Evolutionary conservation across 139 green algal genomes (phyloP), one percentile per base, ranked within the genome.

Genomic region (Coelastrella sp.): DNA sequence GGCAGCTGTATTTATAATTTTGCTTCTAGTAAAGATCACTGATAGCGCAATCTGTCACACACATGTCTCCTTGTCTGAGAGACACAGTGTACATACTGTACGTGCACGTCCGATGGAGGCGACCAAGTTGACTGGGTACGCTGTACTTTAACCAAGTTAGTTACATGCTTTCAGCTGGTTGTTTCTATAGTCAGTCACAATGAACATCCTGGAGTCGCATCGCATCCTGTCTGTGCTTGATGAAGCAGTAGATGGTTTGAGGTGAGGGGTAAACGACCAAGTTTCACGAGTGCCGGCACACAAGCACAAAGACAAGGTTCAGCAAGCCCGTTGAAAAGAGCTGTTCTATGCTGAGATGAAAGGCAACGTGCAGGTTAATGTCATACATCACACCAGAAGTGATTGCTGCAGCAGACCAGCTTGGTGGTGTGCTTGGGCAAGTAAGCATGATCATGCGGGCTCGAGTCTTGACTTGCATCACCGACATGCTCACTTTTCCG

Each of bases 201-300:
- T 86, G 75, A 86, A 88, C 23, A 88, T 64, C 21, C 4, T 85
- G 15, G 84, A 88, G 43, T 51, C 84, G 5, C 34, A 48, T 4
- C 35, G 84, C 6, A 62, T 86, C n/a, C 75, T 88, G 63, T n/a
- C 76, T 40, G 75, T 88, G 4, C 60, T 88, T 8, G 75, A 88
- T 57, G 84, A 88, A 3, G 43, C 62, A 9, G n/a, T 75, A 15
- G 76, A 88, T 23, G 40, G 75, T 25, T 67, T 88, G 34, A 62
- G 84, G 84, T 68, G 37, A 32, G 66, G 5, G 21, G 62, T 15
- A 40, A n/a, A n/a, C n/a, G n/a, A n/a, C n/a, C n/a, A n/a, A n/a
- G n/a, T n/a, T n/a, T n/a, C n/a, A n/a, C n/a, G n/a, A n/a, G n/a
- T n/a, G n/a, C n/a, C n/a, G n/a, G n/a, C n/a, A n/a, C n/a, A 7